Conservation (phyloP, 164 flowering plant genomes). For the Chloranthus sessilifolius region DNA sequence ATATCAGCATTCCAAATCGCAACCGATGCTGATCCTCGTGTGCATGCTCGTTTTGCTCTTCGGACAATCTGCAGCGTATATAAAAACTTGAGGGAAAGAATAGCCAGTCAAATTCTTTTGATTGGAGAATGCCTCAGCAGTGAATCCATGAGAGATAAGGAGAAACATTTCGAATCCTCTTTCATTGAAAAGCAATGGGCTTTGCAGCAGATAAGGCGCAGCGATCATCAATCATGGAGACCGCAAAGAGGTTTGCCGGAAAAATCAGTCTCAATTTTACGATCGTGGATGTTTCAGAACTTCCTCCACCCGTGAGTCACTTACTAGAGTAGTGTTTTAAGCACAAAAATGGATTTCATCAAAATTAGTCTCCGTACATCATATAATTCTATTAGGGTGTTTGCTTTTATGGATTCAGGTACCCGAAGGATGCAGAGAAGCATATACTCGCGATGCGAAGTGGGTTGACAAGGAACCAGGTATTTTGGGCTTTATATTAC, state of each 20-base stretch:
- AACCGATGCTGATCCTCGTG: constrained; percentile 67
- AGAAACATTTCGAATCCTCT: constrained; percentile 43
- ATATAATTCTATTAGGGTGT: background rate
- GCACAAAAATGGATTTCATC: background rate
- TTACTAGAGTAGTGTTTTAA: too few relatives aligned
- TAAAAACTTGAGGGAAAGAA: constrained; percentile 60
- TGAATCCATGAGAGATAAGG: constrained; percentile 25
- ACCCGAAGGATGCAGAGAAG: constrained; percentile 97
- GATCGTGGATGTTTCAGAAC: constrained; percentile 98
- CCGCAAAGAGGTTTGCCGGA: constrained; percentile 98
- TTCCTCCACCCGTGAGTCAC: constrained; percentile 91
- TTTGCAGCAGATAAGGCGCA: constrained; percentile 66
- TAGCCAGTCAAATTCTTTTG: constrained; percentile 58
- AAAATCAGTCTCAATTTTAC: constrained; percentile 80
- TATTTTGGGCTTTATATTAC: constrained; percentile 14
- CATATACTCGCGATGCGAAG: constrained; percentile 83
- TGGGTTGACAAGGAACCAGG: constrained; percentile 97
- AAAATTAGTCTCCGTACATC: background rate
- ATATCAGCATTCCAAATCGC: constrained; percentile 79
- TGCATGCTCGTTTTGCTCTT: constrained; percentile 70
- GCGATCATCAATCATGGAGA: constrained; percentile 79
- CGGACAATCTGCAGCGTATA: constrained; percentile 55
- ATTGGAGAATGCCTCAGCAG: constrained; percentile 30
- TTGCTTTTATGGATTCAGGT: constrained; percentile 43
- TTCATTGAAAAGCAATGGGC: constrained; percentile 83